Conservation (phyloP, 2,329 filamentous ascomycete genomes). For the Stemphylium vesicarium region DNA sequence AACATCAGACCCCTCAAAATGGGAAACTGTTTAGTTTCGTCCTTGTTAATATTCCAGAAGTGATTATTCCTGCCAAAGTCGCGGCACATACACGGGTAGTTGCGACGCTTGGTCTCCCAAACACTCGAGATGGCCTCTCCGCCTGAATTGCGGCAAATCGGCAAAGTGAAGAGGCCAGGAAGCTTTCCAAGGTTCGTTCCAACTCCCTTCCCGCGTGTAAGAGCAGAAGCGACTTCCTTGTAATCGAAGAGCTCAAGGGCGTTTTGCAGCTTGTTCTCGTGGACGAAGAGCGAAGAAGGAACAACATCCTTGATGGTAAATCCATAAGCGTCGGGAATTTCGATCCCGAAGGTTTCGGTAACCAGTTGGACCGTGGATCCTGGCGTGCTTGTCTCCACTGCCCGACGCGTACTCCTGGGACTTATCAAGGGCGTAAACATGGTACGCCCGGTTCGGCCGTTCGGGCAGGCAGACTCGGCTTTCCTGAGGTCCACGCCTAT, state of each 20-base stretch:
- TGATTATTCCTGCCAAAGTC: conserved; percentile 16
- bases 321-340: conserved; percentile 15
- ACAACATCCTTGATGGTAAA: conserved; percentile 26
- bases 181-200: background rate
- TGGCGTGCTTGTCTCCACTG: background rate
- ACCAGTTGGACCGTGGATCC: conserved; percentile 3
- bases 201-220: too few relatives aligned
- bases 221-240: too few relatives aligned
- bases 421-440: background rate
- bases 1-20: conserved; percentile 1
- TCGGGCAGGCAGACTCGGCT: background rate
- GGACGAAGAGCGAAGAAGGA: conserved; percentile 7
- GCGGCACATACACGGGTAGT: conserved; percentile 30
- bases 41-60: background rate
- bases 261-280: conserved; percentile 1
- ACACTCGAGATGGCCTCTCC: conserved; percentile 24
- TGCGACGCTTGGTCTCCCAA: background rate
- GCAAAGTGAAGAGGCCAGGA: conserved; percentile 10
- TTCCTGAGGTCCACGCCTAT: background rate
- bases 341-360: background rate
- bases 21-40: conserved; percentile 14
- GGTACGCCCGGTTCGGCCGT: background rate
- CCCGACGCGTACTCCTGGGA: background rate
- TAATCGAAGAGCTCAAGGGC: background rate
- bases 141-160: conserved; percentile 17